Evolutionary conservation across 2,329 filamentous ascomycete species (phyloP), one percentile per base, ranked within the genome.

Genomic region (Diplodia intermedia): DNA sequence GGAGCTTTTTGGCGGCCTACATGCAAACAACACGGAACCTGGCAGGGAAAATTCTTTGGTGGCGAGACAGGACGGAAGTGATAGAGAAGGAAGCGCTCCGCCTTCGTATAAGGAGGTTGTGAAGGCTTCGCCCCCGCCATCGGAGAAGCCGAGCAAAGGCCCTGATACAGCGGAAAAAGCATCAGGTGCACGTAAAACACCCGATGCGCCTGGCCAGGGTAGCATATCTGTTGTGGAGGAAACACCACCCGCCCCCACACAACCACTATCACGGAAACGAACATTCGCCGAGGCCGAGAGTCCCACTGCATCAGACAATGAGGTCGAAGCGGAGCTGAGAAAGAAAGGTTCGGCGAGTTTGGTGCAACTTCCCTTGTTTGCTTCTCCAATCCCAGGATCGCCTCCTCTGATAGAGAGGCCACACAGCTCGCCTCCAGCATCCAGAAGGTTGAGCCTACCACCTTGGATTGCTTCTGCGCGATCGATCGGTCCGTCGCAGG

Each of bases 321-420:
- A 43, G 15, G 38, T 38, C 2, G 56, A 49, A 23, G 40, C 26
- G 8, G 60, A 40, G 18, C 2, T 18, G 5, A 52, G 29, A 12
- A 63, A 38, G 31, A 52, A 49, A 18, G 29, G 15, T 26, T 38
- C 60, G n/a, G 40, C 18, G 31, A 63, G 12, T 31, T 15, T 63
- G 7, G n/a, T 53, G 60, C 60, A 23, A n/a, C 60, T 63, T 36
- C 57, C 57, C 12, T 36, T 62, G 29, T 62, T 62, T 36, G 43
- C 20, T 7, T 20, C 57, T 2, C 38, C 57, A 15, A 23, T 63
- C 20, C 43, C 60, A 14, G 43, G 40, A 18, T 63, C 60, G 6
- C 47, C 60, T 6, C 47, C 60, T 7, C 47, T 63, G 29, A 52
- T 53, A 11, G 29, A 63, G 6, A 52, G 43, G 33, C 20, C 60